phyloP scores from a whole-genome alignment of 441 rosid species.

The Sinapis alba region DNA sequence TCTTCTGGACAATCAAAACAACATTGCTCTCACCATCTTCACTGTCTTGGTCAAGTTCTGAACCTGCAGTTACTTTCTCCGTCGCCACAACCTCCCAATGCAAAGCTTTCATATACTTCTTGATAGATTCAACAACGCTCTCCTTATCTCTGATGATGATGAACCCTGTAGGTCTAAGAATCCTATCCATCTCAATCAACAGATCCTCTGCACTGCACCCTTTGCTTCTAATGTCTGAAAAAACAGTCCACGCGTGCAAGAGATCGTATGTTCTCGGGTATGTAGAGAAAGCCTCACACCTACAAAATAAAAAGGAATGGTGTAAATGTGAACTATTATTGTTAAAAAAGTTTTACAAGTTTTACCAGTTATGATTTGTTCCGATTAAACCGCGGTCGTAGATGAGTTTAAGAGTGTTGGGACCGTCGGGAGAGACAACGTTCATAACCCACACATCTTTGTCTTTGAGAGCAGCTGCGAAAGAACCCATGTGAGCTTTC shows the following conservation, averaged over 20 bases:
- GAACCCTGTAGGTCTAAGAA: conserved; percentile 90
- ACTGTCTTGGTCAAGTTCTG: conserved; percentile 58
- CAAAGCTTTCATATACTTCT: conserved; percentile 71
- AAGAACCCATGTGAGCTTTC: conserved; percentile 94
- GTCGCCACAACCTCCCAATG: conserved; percentile 86
- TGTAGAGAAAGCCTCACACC: conserved; percentile 96
- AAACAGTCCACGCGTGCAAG: conserved; percentile 86
- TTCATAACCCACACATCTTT: conserved; percentile 99
- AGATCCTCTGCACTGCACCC: conserved; percentile 88
- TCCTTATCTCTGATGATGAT: conserved; percentile 73
- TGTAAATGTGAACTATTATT: neutral
- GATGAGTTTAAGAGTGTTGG: conserved; percentile 81
- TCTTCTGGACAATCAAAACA: conserved; percentile 75
- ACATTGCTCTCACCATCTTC: conserved; percentile 44
- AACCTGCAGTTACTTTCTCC: conserved; percentile 41
- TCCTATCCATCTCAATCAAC: conserved; percentile 89
- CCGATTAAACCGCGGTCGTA: conserved; percentile 98
- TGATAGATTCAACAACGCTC: conserved; percentile 64
- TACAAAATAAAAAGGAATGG: conserved; percentile 32
- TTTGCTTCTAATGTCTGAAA: conserved; percentile 80
- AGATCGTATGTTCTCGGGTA: conserved; percentile 96
- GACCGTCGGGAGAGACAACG: conserved; percentile 87
- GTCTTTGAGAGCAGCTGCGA: conserved; percentile 81
- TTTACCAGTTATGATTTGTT: conserved; percentile 78
- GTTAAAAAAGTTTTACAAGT: neutral